phyloP scores from a whole-genome alignment of 345 rosid genomes.

The Kandelia obovata region DNA sequence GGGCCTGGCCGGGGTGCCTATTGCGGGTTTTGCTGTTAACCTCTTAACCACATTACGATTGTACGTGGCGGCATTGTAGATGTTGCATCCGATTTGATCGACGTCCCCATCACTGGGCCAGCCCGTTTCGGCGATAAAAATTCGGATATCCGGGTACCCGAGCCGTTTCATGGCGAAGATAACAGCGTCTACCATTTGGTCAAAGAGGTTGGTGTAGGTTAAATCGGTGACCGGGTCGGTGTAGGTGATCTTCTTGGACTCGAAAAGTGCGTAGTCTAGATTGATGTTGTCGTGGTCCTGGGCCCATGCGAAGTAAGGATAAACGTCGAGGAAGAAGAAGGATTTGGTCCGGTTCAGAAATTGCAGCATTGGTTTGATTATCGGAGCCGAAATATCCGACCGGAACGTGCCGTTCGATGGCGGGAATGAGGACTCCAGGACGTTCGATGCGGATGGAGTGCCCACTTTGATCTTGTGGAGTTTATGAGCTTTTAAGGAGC shows the following conservation, averaged over 20 bases:
- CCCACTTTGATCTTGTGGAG: constrained; percentile 69
- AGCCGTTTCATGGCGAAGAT: constrained; percentile 72
- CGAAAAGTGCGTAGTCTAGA: constrained; percentile 65
- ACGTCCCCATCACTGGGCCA: constrained; percentile 91
- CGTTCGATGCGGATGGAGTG: constrained; percentile 67
- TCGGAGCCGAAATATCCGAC: constrained; percentile 46
- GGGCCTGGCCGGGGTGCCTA: constrained; percentile 91
- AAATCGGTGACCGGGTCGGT: constrained; percentile 63
- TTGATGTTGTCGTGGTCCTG: constrained; percentile 46
- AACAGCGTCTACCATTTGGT: constrained; percentile 82
- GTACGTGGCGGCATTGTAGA: constrained; percentile 84
- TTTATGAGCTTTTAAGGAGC: constrained; percentile 39
- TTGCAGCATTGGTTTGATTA: constrained; percentile 71
- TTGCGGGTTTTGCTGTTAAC: constrained; percentile 50
- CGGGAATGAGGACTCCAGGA: constrained; percentile 66
- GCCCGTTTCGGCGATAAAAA: constrained; percentile 93
- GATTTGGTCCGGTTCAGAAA: constrained; percentile 89
- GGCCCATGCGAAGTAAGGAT: constrained; percentile 82
- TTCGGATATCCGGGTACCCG: constrained; percentile 65
- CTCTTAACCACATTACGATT: constrained; percentile 67
- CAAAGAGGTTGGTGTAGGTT: constrained; percentile 75
- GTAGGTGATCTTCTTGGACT: constrained; percentile 46
- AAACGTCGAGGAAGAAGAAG: constrained; percentile 72
- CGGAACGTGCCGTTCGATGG: constrained; percentile 86
- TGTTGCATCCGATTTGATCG: constrained; percentile 86